A percentile compares a stretch with the other conserved stretches of the same genome.
phyloP scores from a whole-genome alignment of 495 filamentous ascomycete species.

The Platismatia glauca region DNA sequence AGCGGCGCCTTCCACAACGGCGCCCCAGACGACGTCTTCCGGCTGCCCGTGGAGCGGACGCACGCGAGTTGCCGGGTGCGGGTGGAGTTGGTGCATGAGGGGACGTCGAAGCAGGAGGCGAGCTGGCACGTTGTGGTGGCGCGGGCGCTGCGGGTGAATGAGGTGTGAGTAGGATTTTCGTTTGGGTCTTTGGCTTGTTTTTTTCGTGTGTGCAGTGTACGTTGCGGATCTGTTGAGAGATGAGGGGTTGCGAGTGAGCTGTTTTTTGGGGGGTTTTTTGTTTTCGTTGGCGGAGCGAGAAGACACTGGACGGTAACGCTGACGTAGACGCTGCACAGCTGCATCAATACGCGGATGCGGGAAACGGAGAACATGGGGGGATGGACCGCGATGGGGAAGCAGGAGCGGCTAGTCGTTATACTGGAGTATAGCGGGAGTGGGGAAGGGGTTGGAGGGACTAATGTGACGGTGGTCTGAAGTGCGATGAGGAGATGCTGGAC shows the following conservation, averaged over 20 bases:
- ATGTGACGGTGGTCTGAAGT: no score
- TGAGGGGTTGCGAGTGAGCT: no score
- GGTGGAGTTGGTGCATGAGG: background rate
- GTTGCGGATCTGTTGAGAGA: no score
- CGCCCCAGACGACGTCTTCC: background rate
- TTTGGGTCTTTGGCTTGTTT: no score
- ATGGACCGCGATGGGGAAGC: background rate
- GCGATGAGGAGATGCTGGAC: no score
- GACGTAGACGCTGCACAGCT: background rate
- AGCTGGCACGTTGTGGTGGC: background rate
- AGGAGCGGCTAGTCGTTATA: no score
- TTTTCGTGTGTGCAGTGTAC: no score
- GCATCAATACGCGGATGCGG: background rate
- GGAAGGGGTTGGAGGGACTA: no score
- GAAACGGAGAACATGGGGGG: background rate
- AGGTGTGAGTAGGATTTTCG: background rate
- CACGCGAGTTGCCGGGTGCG: background rate
- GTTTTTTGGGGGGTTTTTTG: background rate
- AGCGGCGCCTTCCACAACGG: background rate
- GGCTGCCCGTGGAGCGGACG: background rate
- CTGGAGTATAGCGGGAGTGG: no score
- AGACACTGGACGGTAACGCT: no score
- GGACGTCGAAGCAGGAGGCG: background rate
- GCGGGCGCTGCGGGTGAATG: background rate
- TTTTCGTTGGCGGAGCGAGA: background rate